A percentile compares a stretch with the other conserved stretches of the same genome.
phyloP scores from a whole-genome alignment of 1,139 yeast genomes.

The Tardiomyces depauwii region DNA sequence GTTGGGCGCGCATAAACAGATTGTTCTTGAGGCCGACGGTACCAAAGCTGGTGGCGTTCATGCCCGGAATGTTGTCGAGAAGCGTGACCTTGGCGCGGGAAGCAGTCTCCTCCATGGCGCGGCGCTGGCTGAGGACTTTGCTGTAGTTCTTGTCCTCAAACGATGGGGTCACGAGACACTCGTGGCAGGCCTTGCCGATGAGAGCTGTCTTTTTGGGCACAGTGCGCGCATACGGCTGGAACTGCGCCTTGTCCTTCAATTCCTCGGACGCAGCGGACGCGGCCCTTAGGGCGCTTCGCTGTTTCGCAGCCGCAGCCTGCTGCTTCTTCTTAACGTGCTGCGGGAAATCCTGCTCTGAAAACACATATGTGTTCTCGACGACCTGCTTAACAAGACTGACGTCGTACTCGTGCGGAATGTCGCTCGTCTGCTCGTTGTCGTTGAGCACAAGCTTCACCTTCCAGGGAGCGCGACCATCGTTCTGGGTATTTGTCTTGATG shows the following conservation, averaged over 20 bases:
- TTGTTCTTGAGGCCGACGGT: slow-evolving; percentile 39
- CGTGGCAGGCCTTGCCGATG: slow-evolving; percentile 84
- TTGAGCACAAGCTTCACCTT: slow-evolving; percentile 29
- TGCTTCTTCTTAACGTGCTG: slow-evolving; percentile 18
- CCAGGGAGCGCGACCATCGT: slow-evolving; percentile 11
- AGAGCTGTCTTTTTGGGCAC: slow-evolving; percentile 55
- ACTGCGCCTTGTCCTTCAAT: slow-evolving; percentile 6
- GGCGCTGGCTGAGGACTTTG: slow-evolving; percentile 45
- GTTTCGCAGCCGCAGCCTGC: neutral
- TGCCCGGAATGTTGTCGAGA: slow-evolving; percentile 77
- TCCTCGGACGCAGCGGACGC: neutral
- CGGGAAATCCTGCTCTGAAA: slow-evolving; percentile 75
- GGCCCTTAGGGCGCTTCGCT: neutral
- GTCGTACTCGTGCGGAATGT: slow-evolving; percentile 78
- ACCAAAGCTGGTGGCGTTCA: slow-evolving; percentile 44
- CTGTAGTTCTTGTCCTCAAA: slow-evolving; percentile 59
- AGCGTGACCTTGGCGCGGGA: slow-evolving; percentile 68
- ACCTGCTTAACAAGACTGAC: slow-evolving; percentile 69
- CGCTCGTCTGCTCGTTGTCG: slow-evolving; percentile 30
- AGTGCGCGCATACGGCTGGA: slow-evolving; percentile 5
- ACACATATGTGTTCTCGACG: slow-evolving; percentile 68
- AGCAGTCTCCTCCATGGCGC: slow-evolving; percentile 26
- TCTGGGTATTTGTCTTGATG: slow-evolving; percentile 38
- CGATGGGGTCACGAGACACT: slow-evolving; percentile 79
- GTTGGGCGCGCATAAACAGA: slow-evolving; percentile 22